Evolutionary conservation across 179 eudicot species (phyloP), one percentile per base, ranked within the genome.

Genomic region (Nepenthes alata): DNA sequence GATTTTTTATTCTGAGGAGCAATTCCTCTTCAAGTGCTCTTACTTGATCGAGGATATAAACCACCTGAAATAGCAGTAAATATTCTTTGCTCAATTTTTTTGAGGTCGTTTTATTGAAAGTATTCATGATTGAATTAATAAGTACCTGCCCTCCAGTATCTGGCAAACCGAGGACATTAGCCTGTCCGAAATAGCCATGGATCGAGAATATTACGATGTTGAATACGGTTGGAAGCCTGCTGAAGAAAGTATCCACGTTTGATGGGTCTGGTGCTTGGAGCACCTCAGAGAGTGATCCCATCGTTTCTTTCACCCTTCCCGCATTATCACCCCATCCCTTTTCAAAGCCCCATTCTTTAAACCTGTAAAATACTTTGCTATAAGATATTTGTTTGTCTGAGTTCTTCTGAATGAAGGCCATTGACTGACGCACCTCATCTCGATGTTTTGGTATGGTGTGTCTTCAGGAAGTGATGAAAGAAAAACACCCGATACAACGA

Each of bases 81-180:
- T 16, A 13, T 35, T 47, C 2, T 15, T 10, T 44, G 34, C 37
- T 5, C 45, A 13, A 25, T 14, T 1, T 34, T 62, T 51, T 11
- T n/a, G 8, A 36, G 4, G 11, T 61, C 25, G 1, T 25, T 25
- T 25, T 25, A 25, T 25, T 25, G 25, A 1, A 34, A 11, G 5
- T 2, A n/a, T 49, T 35, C 6, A 41, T 25, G 12, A 50, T 6
- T 37, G 11, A 11, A 3, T 16, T 51, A 34, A 11, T 45, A 5
- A 11, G 5, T 70, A 91, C 98, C 96, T 94, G 99, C 60, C 99
- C 97, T 60, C 99, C 97, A n/a, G 97, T 94, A 70, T 94, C 99
- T 2, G 99, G 97, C 74, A 94, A 85, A 61, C 99, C 97, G 2
- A 94, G 95, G 62, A 94, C 97, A 74, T 87, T 83, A 52, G 87